Evolutionary conservation across 768 basidiomycete species (phyloP).

Genomic region (Stropharia rugosoannulata): DNA sequence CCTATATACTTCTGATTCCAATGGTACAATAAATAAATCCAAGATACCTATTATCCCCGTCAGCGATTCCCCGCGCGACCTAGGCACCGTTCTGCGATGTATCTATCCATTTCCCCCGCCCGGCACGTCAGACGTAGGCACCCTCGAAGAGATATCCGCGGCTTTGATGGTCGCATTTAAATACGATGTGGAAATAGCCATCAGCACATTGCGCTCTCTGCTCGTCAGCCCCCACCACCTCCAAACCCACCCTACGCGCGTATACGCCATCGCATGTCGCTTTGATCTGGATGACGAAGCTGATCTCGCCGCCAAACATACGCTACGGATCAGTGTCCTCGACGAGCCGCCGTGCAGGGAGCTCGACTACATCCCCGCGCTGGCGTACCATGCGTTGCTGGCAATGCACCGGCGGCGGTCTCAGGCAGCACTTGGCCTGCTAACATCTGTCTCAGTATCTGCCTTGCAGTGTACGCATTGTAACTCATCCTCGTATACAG

Average conservation of each 20-base stretch:
- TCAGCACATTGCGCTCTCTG: slow-evolving; percentile 45
- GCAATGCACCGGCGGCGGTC: slow-evolving; percentile 57
- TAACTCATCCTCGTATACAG: slow-evolving; percentile 46
- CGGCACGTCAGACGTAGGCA: slow-evolving; percentile 25
- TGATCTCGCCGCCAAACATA: slow-evolving; percentile 55
- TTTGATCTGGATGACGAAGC: slow-evolving; percentile 66
- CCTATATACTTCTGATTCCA: neutral
- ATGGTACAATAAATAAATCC: neutral
- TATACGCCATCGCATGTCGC: slow-evolving; percentile 70
- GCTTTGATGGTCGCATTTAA: slow-evolving; percentile 58
- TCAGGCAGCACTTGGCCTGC: slow-evolving; percentile 43
- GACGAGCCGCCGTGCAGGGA: slow-evolving; percentile 62
- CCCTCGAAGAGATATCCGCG: slow-evolving; percentile 52
- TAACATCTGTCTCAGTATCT: slow-evolving; percentile 42
- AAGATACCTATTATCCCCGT: slow-evolving; percentile 50
- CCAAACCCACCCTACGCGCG: slow-evolving; percentile 48
- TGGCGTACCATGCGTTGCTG: slow-evolving; percentile 64
- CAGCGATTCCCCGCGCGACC: slow-evolving; percentile 42
- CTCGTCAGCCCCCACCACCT: slow-evolving; percentile 54
- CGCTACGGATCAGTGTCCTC: slow-evolving; percentile 51
- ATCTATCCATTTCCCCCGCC: slow-evolving; percentile 66
- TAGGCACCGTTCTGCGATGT: slow-evolving; percentile 55
- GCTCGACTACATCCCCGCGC: slow-evolving; percentile 57
- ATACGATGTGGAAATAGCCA: slow-evolving; percentile 56
- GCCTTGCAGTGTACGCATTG: slow-evolving; percentile 69